Base-by-base conservation (phyloP, 495 filamentous ascomycete genomes). In the Mycothermus thermophilus region DNA sequence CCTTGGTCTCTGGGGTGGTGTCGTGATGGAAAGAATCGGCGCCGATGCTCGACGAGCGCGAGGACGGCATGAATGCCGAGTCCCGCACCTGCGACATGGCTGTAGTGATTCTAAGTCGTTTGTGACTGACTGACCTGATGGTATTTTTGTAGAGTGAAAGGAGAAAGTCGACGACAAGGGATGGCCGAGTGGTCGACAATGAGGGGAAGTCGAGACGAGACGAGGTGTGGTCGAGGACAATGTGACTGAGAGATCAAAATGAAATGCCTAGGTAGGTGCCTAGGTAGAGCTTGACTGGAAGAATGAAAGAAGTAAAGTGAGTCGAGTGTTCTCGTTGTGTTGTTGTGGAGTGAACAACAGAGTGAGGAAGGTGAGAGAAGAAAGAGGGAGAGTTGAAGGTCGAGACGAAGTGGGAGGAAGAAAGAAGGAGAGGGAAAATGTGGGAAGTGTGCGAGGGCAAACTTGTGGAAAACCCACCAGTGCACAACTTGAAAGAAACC, bases 1-100 rank as follows among this genome's bases (percentile, higher is more conserved):
- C 40, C 30, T 67, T 65, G 16, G 74, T 79, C 35, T 77, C 72
- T 1, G 77, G 75, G 24, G 77, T 79, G 16, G 62, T 67, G 37
- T 58, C 55, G 24, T 56, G 41, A 13, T 72, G 66, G 52, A 59
- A 63, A 16, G 75, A 76, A 30, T 65, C 66, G 15, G 47, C 55
- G 27, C 54, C 67, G 16, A 57, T 67, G 38, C 62, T 68, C 7
- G 73, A 74, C 4, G 74, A 78, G 47, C 64, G 66, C 23, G 73
- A 79, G 30, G 56, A 40, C 5, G 58, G 58, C 43, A 62, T 60
- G 52, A 64, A 57, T 10, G 48, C 36, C 2, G 48, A 48, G 31
- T 67, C 60, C 17, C 50, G 52, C 27, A 42, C 26, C 25, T 64
- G 52, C 30, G 48, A 33, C 54, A 57, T 58, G 27, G 32, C 13